These are phyloP conservation scores for Yamadazyma pseudoaaseri DNA, from an alignment of 1,139 yeast species.

Conservation along the genomic window DNA sequence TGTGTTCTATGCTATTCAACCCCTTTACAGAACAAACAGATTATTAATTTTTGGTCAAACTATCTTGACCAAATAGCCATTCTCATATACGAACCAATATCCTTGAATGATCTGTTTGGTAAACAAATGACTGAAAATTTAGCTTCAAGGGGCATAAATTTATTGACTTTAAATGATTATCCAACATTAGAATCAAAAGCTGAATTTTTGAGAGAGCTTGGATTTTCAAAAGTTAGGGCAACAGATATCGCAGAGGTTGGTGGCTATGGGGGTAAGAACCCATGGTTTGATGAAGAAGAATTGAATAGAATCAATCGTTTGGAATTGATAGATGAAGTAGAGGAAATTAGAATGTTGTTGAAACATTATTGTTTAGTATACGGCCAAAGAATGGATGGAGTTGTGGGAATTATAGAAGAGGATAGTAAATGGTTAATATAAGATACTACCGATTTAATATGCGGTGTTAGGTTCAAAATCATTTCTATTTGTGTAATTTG, in stretches of 20 bases:
- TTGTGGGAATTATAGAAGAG: background rate
- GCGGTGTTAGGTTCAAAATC: no score
- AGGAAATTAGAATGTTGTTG: slow-evolving; percentile 73
- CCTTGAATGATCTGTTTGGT: slow-evolving; percentile 74
- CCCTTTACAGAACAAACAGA: slow-evolving; percentile 51
- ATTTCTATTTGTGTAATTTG: no score
- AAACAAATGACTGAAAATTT: slow-evolving; percentile 77
- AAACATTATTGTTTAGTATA: slow-evolving; percentile 65
- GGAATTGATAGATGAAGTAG: slow-evolving; percentile 87
- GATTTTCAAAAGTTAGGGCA: slow-evolving; percentile 25
- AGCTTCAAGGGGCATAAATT: slow-evolving; percentile 64
- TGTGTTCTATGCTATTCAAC: slow-evolving; percentile 85
- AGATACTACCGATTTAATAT: no score
- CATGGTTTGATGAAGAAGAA: slow-evolving; percentile 53
- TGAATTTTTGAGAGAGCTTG: slow-evolving; percentile 30
- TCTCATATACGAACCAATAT: slow-evolving; percentile 84
- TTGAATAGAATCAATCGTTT: slow-evolving; percentile 52
- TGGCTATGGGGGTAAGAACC: slow-evolving; percentile 38
- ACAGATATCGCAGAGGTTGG: slow-evolving; percentile 62
- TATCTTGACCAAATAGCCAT: slow-evolving; percentile 33
- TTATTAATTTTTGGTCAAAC: slow-evolving; percentile 43
- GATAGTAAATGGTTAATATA: background rate
- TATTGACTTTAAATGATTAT: slow-evolving; percentile 50
- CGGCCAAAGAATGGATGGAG: slow-evolving; percentile 16
- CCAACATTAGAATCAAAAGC: slow-evolving; percentile 43